A percentile compares a stretch with the other conserved stretches of the same genome.
These are phyloP conservation scores for Suillus subluteus DNA, from an alignment of 768 basidiomycete species.

Conservation along the genomic window DNA sequence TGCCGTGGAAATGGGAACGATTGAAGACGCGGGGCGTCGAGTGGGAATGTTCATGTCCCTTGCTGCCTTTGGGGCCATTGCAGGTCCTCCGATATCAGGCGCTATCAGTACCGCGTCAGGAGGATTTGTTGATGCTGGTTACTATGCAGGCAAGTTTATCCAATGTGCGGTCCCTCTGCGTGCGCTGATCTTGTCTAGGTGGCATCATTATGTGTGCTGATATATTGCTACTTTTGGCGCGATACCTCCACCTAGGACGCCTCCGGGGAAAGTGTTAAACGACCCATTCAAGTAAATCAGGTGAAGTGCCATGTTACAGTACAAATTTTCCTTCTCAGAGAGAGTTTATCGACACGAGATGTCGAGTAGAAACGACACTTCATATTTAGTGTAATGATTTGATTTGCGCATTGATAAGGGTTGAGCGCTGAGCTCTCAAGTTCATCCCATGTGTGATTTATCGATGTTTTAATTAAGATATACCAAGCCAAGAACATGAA, in stretches of 20 bases:
- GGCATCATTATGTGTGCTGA: slow-evolving; percentile 45
- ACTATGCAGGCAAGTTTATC: slow-evolving; percentile 43
- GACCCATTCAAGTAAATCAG: neutral
- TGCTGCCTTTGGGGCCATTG: slow-evolving; percentile 62
- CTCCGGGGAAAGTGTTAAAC: slow-evolving; percentile 38
- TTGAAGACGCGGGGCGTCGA: slow-evolving; percentile 64
- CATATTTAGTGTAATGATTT: neutral
- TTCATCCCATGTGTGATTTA: neutral
- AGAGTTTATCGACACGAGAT: neutral
- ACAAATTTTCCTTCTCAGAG: neutral
- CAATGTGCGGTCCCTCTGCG: neutral
- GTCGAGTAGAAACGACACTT: neutral
- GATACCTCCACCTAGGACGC: slow-evolving; percentile 43
- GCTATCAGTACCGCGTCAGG: slow-evolving; percentile 59
- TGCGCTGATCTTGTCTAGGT: slow-evolving; percentile 27
- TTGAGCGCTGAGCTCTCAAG: neutral
- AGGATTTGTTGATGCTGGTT: slow-evolving; percentile 40
- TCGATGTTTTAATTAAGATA: neutral
- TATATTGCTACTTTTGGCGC: slow-evolving; percentile 42
- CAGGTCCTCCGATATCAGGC: slow-evolving; percentile 76
- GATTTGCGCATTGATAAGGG: neutral
- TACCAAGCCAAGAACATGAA: neutral
- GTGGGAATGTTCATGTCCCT: slow-evolving; percentile 68
- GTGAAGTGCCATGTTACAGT: neutral
- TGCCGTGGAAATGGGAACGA: slow-evolving; percentile 61